These are phyloP conservation scores for Exsudoporus floridanus DNA, from an alignment of 1,284 basidiomycete genomes.

Conservation along the genomic window DNA sequence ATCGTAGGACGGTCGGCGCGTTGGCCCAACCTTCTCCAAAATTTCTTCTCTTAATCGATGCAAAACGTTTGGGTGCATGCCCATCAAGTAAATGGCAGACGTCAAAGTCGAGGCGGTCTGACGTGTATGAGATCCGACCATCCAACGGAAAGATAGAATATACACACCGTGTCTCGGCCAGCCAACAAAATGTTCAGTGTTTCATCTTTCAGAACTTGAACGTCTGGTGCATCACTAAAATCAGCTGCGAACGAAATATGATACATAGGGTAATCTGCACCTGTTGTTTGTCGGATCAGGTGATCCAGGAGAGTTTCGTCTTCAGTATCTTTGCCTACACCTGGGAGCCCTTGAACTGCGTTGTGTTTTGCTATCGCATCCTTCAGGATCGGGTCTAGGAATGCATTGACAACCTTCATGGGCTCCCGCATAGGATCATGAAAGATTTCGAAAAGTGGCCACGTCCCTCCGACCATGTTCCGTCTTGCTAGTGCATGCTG, in stretches of 20 bases:
- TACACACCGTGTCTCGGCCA: constrained; percentile 43
- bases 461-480: constrained; percentile 35
- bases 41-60: constrained; percentile 55
- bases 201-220: constrained; percentile 39
- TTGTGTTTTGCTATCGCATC: constrained; percentile 34
- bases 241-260: constrained; percentile 38
- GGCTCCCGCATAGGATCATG: constrained; percentile 33
- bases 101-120: constrained; percentile 55
- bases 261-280: constrained; percentile 27
- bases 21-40: constrained; percentile 45
- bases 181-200: constrained; percentile 44
- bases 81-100: constrained; percentile 54
- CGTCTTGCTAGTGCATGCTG: constrained; percentile 35
- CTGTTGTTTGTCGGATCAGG: constrained; percentile 49
- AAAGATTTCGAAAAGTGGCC: constrained; percentile 43
- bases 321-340: constrained; percentile 25
- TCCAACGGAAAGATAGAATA: constrained; percentile 2
- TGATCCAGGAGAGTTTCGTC: constrained; percentile 52
- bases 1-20: constrained; percentile 49
- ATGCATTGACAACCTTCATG: constrained; percentile 42
- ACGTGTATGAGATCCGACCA: constrained; percentile 17
- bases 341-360: constrained; percentile 21
- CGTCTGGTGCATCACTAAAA: constrained; percentile 33
- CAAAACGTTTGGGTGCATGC: constrained; percentile 48
- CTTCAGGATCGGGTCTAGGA: constrained; percentile 37